Evolutionary conservation across 345 rosid species (phyloP), one percentile per base, ranked within the genome.

Genomic region (Arabidopsis arenosa): DNA sequence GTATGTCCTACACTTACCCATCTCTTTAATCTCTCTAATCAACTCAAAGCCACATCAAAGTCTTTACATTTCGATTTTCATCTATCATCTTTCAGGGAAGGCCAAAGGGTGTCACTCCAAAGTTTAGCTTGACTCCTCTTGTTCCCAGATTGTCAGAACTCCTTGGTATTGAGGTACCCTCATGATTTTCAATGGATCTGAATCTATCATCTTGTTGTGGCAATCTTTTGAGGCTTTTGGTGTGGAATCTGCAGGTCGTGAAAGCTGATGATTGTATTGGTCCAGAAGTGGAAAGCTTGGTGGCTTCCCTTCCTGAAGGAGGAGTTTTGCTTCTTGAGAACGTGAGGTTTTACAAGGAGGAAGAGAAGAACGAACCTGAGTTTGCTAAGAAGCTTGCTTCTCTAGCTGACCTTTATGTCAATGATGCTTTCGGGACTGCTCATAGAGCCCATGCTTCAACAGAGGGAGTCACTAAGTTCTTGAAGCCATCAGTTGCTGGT

Each of bases 371-470:
- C 43, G 98, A 91, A 0, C 97, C 98, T 6, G 98, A 89, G 66
- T 91, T 89, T 63, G 92, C 98, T 17, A 88, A 91, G 92, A 91
- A 93, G 86, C 92, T 93, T 44, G 97, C 98, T 62, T 75, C 97
- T n/a, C 72, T 93, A 0, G 98, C 92, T 28, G 98, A 89, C 76
- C 77, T 91, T 30, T 93, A 86, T 76, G 97, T 93, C 23, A 93
- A 93, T 40, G 98, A 93, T 84, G 98, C 98, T n/a, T 93, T 91
- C 8, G 98, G 97, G 30, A 89, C 92, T 60, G 97, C 98, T 36
- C 98, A 93, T 63, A 89, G 97, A 76, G 97, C 97, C 30, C 97
- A 93, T 72, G 97, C 98, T 75, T 93, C 98, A 54, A 93, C 98
- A 0, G 98, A 93, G 79, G 97, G 97, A 40, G 98, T 87, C 18